Evolutionary conservation across 129 eudicot genomes (phyloP).

Genomic region (Scalesia atractyloides): DNA sequence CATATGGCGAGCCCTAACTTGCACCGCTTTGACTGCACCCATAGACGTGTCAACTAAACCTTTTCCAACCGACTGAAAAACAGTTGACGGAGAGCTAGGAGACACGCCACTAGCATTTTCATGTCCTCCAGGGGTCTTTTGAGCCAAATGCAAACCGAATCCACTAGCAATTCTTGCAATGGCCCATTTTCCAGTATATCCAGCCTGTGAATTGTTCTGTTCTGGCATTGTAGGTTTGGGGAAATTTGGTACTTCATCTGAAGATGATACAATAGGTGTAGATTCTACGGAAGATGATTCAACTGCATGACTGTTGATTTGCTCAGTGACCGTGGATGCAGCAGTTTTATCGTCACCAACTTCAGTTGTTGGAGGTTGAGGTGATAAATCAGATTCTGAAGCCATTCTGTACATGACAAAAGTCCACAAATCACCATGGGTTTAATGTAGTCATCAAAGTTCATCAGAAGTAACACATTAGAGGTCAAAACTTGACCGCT

Average conservation of each 20-base stretch:
- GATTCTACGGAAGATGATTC: conserved; percentile 39
- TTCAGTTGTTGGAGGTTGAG: conserved; percentile 38
- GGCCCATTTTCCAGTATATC: conserved; percentile 48
- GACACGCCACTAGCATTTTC: conserved; percentile 40
- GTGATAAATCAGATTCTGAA: conserved; percentile 43
- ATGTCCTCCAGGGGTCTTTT: conserved; percentile 41
- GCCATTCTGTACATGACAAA: conserved; percentile 67
- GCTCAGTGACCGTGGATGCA: conserved; percentile 27
- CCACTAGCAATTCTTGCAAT: conserved; percentile 76
- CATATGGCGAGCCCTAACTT: conserved; percentile 89
- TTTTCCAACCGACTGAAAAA: conserved; percentile 70
- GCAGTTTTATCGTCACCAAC: conserved; percentile 40
- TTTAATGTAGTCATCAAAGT: neutral
- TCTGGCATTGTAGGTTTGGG: conserved; percentile 41
- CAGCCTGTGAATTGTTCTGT: conserved; percentile 42
- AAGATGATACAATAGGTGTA: conserved; percentile 50
- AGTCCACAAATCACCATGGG: conserved; percentile 13
- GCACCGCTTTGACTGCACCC: conserved; percentile 93
- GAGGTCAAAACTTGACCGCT: neutral
- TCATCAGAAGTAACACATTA: neutral
- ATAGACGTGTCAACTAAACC: conserved; percentile 90
- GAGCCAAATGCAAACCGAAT: conserved; percentile 47
- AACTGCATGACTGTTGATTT: conserved; percentile 30
- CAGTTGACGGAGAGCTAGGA: conserved; percentile 50
- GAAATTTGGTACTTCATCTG: conserved; percentile 45